Conservation (phyloP, 441 rosid species). For the Flueggea neowawraea region DNA sequence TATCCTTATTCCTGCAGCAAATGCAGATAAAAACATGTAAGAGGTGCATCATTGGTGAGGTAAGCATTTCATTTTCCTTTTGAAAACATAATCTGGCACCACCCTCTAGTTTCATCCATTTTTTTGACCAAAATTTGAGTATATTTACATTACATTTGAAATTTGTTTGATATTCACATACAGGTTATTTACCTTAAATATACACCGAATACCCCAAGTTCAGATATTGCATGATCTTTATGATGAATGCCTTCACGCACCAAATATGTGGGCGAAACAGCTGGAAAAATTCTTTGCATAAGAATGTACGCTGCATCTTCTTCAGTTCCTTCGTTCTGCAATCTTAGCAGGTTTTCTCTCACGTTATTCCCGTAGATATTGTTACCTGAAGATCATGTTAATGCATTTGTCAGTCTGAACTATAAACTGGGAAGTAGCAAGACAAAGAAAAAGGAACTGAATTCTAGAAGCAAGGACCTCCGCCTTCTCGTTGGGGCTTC, state of each 20-base stretch:
- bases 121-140: background rate
- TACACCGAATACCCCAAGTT: constrained; percentile 83
- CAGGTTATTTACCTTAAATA: constrained; percentile 67
- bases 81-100: too few species aligned
- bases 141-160: background rate
- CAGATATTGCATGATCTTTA: constrained; percentile 76
- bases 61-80: too few species aligned
- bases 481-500: constrained; percentile 99
- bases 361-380: constrained; percentile 87
- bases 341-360: constrained; percentile 65
- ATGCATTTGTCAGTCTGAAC: background rate
- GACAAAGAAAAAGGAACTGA: constrained; percentile 5
- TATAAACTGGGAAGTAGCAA: background rate
- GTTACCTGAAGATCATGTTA: constrained; percentile 52
- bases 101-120: too few species aligned
- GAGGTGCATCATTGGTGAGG: background rate
- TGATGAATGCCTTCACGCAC: constrained; percentile 77
- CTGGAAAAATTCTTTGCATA: constrained; percentile 96
- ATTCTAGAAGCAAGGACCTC: constrained; percentile 49
- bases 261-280: constrained; percentile 52
- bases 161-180: background rate
- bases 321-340: constrained; percentile 62
- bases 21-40: constrained; percentile 6
- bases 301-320: constrained; percentile 92
- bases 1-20: constrained; percentile 76